Evolutionary conservation across 495 filamentous ascomycete species (phyloP).

Genomic region (Xylaria telfairii): DNA sequence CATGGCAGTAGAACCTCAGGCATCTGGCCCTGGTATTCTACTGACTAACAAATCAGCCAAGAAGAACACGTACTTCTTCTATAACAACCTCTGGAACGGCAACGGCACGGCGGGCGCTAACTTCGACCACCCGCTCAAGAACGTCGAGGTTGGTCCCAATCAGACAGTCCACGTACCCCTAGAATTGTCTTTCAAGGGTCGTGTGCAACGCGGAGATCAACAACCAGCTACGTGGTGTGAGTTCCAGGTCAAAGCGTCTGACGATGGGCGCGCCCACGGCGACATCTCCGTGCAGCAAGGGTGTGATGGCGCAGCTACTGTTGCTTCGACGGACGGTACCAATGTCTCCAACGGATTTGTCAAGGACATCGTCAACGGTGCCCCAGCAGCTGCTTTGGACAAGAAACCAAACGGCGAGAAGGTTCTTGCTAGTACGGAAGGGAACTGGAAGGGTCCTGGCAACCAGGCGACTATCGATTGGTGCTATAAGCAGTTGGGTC

Average conservation of each 20-base stretch:
- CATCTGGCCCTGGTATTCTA: conserved; percentile 42
- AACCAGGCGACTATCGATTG: conserved; percentile 49
- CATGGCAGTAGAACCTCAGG: conserved; percentile 14
- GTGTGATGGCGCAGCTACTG: conserved; percentile 50
- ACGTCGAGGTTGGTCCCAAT: conserved; percentile 40
- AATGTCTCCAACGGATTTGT: conserved; percentile 42
- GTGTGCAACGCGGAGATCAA: conserved; percentile 49
- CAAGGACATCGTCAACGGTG: conserved; percentile 43
- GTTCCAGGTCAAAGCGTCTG: conserved; percentile 48
- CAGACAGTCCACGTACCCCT: conserved; percentile 41
- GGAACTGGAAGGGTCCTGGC: conserved; percentile 50
- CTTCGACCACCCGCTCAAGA: conserved; percentile 49
- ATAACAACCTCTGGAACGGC: conserved; percentile 52
- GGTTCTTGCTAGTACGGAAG: conserved; percentile 45
- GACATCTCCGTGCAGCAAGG: conserved; percentile 52
- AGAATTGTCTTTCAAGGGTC: conserved; percentile 46
- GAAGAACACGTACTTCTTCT: conserved; percentile 45
- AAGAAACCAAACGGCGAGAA: conserved; percentile 44
- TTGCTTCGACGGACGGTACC: conserved; percentile 46
- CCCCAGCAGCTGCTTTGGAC: conserved; percentile 41
- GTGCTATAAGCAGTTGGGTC: conserved; percentile 42
- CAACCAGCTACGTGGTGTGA: conserved; percentile 51
- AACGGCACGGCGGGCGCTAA: conserved; percentile 50
- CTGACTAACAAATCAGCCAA: conserved; percentile 42
- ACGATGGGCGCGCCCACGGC: conserved; percentile 50